These are phyloP conservation scores for Limonium bicolor DNA, from an alignment of 148 eudicot species.

Conservation along the genomic window DNA sequence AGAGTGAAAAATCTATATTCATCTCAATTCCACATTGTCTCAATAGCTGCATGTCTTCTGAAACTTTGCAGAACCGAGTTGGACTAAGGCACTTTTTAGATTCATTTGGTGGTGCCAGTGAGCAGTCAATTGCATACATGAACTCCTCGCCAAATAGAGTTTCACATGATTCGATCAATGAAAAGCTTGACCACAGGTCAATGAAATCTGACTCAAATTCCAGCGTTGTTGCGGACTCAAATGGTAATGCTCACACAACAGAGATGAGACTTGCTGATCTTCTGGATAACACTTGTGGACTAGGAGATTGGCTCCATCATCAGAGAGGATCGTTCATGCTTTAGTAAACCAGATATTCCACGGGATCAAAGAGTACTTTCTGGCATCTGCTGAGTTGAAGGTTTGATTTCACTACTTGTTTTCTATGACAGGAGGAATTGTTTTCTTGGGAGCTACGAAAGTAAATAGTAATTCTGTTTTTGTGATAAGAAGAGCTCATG, in stretches of 20 bases:
- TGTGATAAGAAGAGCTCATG: too few species aligned
- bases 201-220: conserved; percentile 50
- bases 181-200: conserved; percentile 42
- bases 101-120: conserved; percentile 86
- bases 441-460: too few species aligned
- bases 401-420: conserved; percentile 14
- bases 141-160: conserved; percentile 19
- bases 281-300: conserved; percentile 96
- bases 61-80: conserved; percentile 82
- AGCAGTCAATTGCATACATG: conserved; percentile 30
- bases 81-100: conserved; percentile 94
- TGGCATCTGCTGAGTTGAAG: conserved; percentile 93
- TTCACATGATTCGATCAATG: conserved; percentile 46
- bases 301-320: conserved; percentile 93
- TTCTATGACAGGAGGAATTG: too few species aligned
- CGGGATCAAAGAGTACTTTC: conserved; percentile 91
- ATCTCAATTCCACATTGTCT: too few species aligned
- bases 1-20: too few species aligned
- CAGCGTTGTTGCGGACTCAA: conserved; percentile 41
- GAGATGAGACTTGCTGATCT: conserved; percentile 96
- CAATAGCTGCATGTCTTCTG: too few species aligned
- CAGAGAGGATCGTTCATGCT: conserved; percentile 95
- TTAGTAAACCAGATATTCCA: conserved; percentile 95
- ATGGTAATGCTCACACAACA: conserved; percentile 38
- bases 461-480: too few species aligned